Evolutionary conservation across 495 filamentous ascomycete genomes (phyloP).

Genomic region (Glutinoglossum americanum): DNA sequence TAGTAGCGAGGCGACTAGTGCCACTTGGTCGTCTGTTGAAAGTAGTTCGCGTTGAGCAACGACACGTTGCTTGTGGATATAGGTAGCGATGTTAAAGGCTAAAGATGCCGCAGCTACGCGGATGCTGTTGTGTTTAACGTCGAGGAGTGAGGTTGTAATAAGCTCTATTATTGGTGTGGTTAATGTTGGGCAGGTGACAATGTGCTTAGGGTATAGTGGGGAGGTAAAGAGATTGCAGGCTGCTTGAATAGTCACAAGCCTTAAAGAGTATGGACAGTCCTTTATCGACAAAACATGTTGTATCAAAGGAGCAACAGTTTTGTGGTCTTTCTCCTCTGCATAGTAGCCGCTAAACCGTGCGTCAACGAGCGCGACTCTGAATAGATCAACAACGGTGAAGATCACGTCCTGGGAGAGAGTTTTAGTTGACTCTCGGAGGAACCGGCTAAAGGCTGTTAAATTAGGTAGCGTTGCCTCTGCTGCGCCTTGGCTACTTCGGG

Average conservation of each 20-base stretch:
- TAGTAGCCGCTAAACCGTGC: slow-evolving; percentile 70
- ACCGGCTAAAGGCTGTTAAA: slow-evolving; percentile 29
- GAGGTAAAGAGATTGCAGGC: slow-evolving; percentile 41
- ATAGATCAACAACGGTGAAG: slow-evolving; percentile 67
- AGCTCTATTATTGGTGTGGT: slow-evolving; percentile 23
- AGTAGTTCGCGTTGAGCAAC: slow-evolving; percentile 36
- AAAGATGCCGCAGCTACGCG: slow-evolving; percentile 63
- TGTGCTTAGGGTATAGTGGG: slow-evolving; percentile 24
- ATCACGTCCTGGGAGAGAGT: slow-evolving; percentile 32
- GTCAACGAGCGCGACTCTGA: slow-evolving; percentile 58
- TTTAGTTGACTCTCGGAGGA: slow-evolving; percentile 26
- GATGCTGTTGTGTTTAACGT: slow-evolving; percentile 25
- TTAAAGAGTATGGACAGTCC: slow-evolving; percentile 52
- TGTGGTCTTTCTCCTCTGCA: slow-evolving; percentile 46
- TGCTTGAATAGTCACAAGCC: slow-evolving; percentile 53
- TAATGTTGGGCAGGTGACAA: slow-evolving; percentile 14
- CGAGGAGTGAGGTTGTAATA: slow-evolving; percentile 31
- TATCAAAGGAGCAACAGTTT: slow-evolving; percentile 43
- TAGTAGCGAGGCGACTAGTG: slow-evolving; percentile 51
- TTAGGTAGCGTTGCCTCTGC: slow-evolving; percentile 38
- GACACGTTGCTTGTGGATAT: slow-evolving; percentile 42
- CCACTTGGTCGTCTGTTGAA: slow-evolving; percentile 47
- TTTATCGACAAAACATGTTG: slow-evolving; percentile 27
- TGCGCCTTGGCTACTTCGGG: slow-evolving; percentile 28
- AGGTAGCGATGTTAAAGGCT: slow-evolving; percentile 58